A percentile compares a stretch with the other conserved stretches of the same genome.
phyloP scores from a whole-genome alignment of 345 rosid genomes.

The Ceriops tagal region DNA sequence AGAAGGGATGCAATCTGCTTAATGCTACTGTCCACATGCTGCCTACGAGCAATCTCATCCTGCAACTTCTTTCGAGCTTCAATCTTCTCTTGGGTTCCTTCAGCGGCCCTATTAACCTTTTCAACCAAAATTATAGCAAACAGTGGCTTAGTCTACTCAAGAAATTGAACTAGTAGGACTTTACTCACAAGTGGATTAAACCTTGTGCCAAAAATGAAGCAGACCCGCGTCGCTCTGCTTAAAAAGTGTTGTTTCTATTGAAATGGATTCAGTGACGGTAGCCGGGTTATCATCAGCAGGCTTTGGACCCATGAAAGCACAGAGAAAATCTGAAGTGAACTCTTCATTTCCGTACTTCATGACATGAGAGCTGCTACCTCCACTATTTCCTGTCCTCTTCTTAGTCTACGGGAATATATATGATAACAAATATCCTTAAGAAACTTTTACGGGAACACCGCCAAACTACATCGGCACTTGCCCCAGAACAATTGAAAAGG shows the following conservation, averaged over 20 bases:
- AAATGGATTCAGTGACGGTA: conserved; percentile 1
- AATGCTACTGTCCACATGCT: conserved; percentile 41
- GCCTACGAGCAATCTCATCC: conserved; percentile 22
- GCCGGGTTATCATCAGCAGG: conserved; percentile 20
- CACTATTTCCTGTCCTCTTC: conserved; percentile 41
- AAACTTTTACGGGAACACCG: too few relatives aligned
- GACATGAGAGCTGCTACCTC: conserved; percentile 42
- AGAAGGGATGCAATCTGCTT: conserved; percentile 21
- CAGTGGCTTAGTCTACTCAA: too few relatives aligned
- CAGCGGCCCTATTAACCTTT: conserved; percentile 39
- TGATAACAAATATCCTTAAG: neutral
- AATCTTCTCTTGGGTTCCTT: conserved; percentile 35
- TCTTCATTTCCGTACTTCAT: conserved; percentile 47
- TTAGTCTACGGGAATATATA: conserved; percentile 21
- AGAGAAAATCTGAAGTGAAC: conserved; percentile 29
- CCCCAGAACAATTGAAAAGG: neutral
- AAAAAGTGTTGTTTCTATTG: conserved; percentile 1
- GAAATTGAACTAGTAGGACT: neutral
- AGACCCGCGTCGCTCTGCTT: conserved; percentile 42
- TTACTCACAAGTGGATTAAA: neutral
- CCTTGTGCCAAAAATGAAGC: conserved; percentile 37
- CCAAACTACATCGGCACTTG: neutral
- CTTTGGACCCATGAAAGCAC: conserved; percentile 40
- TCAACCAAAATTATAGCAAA: neutral
- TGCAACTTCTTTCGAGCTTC: conserved; percentile 39